Base-by-base conservation (phyloP, 2,329 filamentous ascomycete genomes). In the Trichoderma atroviride region DNA sequence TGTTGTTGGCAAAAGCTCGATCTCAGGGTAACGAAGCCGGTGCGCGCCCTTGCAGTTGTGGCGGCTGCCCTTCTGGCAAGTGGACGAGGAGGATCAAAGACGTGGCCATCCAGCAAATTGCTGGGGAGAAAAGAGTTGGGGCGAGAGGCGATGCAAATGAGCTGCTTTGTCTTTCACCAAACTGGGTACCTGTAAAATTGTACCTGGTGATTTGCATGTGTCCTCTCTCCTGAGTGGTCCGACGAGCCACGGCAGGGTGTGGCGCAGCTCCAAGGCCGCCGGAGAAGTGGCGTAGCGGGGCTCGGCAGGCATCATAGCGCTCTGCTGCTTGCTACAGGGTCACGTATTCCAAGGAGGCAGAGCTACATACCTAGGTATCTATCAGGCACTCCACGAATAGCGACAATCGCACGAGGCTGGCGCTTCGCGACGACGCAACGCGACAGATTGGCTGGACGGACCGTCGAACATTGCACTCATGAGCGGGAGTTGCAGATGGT, bases 201-300 rank as follows among this genome's bases (percentile, higher is more conserved):
- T 50, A 55, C 50, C 66, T 29, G 40, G 29, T 57, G 65, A 61
- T 61, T 60, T 61, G 65, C 57, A 68, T 43, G 53, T 61, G 65
- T 68, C 57, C 57, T 61, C 43, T 68, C 65, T 61, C 65, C 65
- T 61, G 65, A 68, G 33, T 68, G 65, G 65, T 9, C 43, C 40
- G 22, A 53, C 56, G 43, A 61, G 59, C 47, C 59, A 62, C 66
- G 47, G 19, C 19, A 37, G n/a, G 5, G 14, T 69, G 68, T 69
- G 68, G 68, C 68, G 61, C 68, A 69, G 68, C 50, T 24, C 7
- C 5, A 24, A 57, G 47, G 50, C 52, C 29, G 57, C 37, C 31
- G 35, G 16, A 47, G 29, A 13, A n/a, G 63, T 70, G 64, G 69
- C 64, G 69, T 70, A 24, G 69, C 64, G 69, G 69, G 69, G 64